Evolutionary conservation across 306 rosid species (phyloP).

Genomic region (Lathyrus oleraceus): DNA sequence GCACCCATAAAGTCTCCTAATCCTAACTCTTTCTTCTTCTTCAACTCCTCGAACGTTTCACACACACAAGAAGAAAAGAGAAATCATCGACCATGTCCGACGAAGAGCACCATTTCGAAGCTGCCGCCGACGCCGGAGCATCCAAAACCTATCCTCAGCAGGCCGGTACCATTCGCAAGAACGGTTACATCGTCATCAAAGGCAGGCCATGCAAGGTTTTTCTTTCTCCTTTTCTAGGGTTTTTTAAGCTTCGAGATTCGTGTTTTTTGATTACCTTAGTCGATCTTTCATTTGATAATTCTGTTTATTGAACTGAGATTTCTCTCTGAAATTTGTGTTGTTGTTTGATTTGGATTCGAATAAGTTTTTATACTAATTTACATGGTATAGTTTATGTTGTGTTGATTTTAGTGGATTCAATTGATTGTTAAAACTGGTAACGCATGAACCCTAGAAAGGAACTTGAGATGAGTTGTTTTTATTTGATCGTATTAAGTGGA

Average conservation of each 20-base stretch:
- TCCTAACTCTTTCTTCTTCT: background rate
- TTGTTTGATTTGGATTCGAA: background rate
- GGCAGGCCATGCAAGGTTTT: slow-evolving; percentile 69
- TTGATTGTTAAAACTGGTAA: background rate
- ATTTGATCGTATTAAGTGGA: background rate
- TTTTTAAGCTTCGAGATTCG: background rate
- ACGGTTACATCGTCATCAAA: slow-evolving; percentile 69
- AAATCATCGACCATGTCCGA: slow-evolving; percentile 49
- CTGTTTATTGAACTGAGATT: too few species aligned
- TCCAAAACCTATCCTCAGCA: slow-evolving; percentile 73
- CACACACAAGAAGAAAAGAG: background rate
- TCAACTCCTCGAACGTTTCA: background rate
- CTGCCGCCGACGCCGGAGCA: slow-evolving; percentile 70
- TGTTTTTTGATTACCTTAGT: background rate
- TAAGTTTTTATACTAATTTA: background rate
- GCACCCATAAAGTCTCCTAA: slow-evolving; percentile 3
- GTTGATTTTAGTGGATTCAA: background rate
- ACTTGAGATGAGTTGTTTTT: background rate
- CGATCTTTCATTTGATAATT: background rate
- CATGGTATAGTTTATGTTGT: background rate
- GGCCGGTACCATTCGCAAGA: slow-evolving; percentile 74
- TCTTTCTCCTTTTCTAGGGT: background rate
- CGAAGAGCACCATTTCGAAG: slow-evolving; percentile 74
- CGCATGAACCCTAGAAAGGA: background rate
- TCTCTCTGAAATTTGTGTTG: background rate